These are phyloP conservation scores for Bocquillonia castaneifolia DNA, from an alignment of 441 rosid species.

Conservation along the genomic window DNA sequence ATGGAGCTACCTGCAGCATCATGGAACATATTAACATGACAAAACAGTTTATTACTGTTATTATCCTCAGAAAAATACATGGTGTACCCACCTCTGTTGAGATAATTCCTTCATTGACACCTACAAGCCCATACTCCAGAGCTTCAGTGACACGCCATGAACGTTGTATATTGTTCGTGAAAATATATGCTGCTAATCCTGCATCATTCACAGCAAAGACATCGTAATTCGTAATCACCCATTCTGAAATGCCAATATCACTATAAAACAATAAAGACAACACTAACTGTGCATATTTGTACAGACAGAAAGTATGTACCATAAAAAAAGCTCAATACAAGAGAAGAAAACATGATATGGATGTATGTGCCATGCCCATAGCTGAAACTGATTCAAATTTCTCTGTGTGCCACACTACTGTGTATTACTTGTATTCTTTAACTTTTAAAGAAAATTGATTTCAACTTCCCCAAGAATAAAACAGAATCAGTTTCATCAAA, in stretches of 20 bases:
- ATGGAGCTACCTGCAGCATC: constrained; percentile 79
- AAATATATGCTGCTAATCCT: constrained; percentile 96
- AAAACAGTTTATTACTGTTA: constrained; percentile 6
- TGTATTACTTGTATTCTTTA: too few relatives aligned
- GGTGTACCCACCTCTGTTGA: constrained; percentile 66
- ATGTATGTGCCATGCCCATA: neutral
- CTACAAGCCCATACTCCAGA: constrained; percentile 85
- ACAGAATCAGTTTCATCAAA: too few relatives aligned
- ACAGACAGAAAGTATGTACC: neutral
- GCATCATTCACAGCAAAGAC: constrained; percentile 20
- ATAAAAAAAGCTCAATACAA: neutral
- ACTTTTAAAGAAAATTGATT: too few relatives aligned
- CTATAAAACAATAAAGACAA: neutral
- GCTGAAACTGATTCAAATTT: neutral
- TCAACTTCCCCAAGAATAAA: too few relatives aligned
- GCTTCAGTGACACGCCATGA: constrained; percentile 95
- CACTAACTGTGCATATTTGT: neutral
- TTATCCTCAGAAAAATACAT: neutral
- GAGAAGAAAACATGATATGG: neutral
- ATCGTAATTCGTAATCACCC: neutral
- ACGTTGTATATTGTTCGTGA: constrained; percentile 78
- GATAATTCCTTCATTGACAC: constrained; percentile 86
- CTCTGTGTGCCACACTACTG: too few relatives aligned
- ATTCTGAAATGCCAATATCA: neutral
- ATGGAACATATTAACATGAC: constrained; percentile 15